Evolutionary conservation across 345 rosid species (phyloP), one percentile per base, ranked within the genome.

Genomic region (Trapa incisa): DNA sequence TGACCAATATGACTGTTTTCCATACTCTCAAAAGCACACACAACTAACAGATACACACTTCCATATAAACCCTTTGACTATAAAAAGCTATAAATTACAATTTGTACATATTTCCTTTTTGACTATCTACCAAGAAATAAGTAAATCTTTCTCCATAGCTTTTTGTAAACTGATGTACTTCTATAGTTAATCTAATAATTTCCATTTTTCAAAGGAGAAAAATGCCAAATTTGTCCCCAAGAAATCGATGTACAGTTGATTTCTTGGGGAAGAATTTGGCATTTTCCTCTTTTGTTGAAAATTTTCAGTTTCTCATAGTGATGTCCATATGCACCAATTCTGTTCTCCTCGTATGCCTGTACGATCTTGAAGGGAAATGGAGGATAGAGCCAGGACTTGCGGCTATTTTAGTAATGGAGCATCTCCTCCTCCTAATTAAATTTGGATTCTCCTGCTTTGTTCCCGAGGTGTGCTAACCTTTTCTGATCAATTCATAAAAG

Each of bases 311-410:
- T 79, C 85, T 90, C 22, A 83, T 88, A 75, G 87, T 88, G 77
- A 87, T 79, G 96, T 84, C 95, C 22, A 93, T 88, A 79, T 88
- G 92, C 84, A 88, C 96, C 78, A 90, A 90, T 76, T 90, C 97
- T 2, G 94, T 83, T 3, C 92, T 90, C 69, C 70, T 88, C 71
- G 97, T 90, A 47, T 93, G 98, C 75, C 70, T 93, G 68, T 93
- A 93, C 39, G 96, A 88, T 62, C 85, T 66, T 75, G 97, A 93
- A 74, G 86, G 98, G 11, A 90, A 84, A 58, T 93, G 98, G 97
- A 86, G 84, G 73, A 83, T 93, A 33, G 98, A 90, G 53, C 97
- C 98, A 22, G 97, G 97, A 8, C 94, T 90, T 2, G 94, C 97
- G 1, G 92, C 85, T 53, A 82, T 88, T 71, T 90, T 93, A 43